These are phyloP conservation scores for Nepenthes alata DNA, from an alignment of 179 eudicot genomes.

Conservation along the genomic window DNA sequence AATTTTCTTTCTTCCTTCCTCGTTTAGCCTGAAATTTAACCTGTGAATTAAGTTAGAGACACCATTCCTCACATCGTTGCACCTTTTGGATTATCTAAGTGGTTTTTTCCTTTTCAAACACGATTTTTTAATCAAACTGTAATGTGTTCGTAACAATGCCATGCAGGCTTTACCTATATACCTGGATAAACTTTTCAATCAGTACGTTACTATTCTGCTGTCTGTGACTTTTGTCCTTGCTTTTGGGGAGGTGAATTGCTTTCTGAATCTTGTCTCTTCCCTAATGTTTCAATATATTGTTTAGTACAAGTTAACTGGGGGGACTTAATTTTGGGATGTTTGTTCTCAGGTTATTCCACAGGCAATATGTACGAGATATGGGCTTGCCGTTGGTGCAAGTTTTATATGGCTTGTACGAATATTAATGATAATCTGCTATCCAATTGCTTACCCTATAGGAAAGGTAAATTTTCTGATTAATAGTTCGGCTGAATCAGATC, in stretches of 20 bases:
- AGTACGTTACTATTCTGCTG: constrained; percentile 35
- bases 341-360: constrained; percentile 46
- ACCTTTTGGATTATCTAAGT: no score
- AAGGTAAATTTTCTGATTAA: constrained; percentile 22
- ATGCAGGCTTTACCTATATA: constrained; percentile 55
- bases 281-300: neutral
- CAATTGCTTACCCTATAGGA: constrained; percentile 46
- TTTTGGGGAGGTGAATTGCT: constrained; percentile 45
- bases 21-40: no score
- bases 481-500: no score
- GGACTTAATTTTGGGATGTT: neutral
- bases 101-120: neutral
- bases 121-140: no score
- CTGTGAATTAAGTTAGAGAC: no score
- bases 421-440: constrained; percentile 36
- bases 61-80: no score
- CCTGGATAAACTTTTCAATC: constrained; percentile 42
- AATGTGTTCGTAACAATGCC: neutral
- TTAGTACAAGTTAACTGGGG: neutral
- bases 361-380: constrained; percentile 55
- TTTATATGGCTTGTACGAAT: constrained; percentile 38
- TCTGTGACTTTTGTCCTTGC: constrained; percentile 58
- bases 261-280: neutral
- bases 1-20: no score
- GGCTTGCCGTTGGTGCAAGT: constrained; percentile 49